phyloP scores from a whole-genome alignment of 495 filamentous ascomycete species.

The Cairneyella variabilis region DNA sequence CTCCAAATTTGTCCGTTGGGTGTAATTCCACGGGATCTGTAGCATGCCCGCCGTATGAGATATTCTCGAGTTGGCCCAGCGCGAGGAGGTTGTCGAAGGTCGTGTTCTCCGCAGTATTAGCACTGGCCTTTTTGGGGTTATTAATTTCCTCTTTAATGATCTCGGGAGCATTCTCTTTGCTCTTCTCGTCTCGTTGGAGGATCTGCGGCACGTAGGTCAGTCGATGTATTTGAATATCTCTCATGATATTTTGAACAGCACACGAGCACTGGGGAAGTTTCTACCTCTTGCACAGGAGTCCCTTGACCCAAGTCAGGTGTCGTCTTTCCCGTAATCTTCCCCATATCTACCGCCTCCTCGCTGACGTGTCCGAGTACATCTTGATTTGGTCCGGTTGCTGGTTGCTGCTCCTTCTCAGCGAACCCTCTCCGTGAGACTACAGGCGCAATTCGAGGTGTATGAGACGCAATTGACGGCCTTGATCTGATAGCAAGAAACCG shows the following conservation, averaged over 20 bases:
- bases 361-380: conserved; percentile 57
- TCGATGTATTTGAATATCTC: conserved; percentile 4
- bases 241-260: too few relatives aligned
- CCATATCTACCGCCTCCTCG: conserved; percentile 59
- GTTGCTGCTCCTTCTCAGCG: conserved; percentile 36
- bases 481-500: conserved; percentile 42
- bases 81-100: conserved; percentile 19
- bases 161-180: conserved; percentile 61
- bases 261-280: too few relatives aligned
- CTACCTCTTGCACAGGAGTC: conserved; percentile 62
- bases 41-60: conserved; percentile 17
- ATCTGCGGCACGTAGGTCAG: conserved; percentile 43
- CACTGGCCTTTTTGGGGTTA: background rate
- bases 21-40: conserved; percentile 25
- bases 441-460: conserved; percentile 12
- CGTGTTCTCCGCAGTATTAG: conserved; percentile 22
- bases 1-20: conserved; percentile 66
- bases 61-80: conserved; percentile 23
- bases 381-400: conserved; percentile 45
- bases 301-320: conserved; percentile 62
- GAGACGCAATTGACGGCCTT: conserved; percentile 29
- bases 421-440: conserved; percentile 21
- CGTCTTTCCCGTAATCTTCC: conserved; percentile 48
- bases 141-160: conserved; percentile 57
- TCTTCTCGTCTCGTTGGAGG: conserved; percentile 58